Percentiles rank a stretch among this genome's conserved stretches.
Conservation (phyloP, 257 asterid genomes). For the Solanum rostratum region DNA sequence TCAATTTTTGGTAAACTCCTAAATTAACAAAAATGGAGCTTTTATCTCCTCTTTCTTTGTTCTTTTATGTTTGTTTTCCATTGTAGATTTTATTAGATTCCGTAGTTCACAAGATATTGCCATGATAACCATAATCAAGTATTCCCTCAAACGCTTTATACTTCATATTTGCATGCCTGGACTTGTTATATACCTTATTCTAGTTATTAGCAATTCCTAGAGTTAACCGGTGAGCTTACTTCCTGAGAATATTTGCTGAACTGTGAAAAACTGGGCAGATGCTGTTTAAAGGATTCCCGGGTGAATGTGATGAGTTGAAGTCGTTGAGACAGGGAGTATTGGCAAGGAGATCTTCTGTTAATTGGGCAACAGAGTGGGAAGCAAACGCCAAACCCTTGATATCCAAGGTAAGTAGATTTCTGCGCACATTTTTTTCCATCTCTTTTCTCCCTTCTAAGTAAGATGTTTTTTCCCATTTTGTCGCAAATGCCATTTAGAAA, state of each 20-base stretch:
- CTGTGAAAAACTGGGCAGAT: slow-evolving; percentile 26
- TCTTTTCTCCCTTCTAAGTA: neutral
- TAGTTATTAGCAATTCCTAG: neutral
- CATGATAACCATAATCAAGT: neutral
- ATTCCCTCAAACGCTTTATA: neutral
- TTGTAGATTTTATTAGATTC: neutral
- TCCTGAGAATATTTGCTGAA: neutral
- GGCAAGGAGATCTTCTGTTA: slow-evolving; percentile 52
- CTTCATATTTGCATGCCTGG: neutral
- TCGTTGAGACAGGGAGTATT: slow-evolving; percentile 54
- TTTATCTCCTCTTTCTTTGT: neutral
- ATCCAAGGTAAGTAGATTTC: slow-evolving; percentile 34
- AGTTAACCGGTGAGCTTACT: neutral
- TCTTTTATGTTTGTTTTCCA: neutral
- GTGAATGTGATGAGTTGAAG: slow-evolving; percentile 43
- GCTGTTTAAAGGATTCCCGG: slow-evolving; percentile 83
- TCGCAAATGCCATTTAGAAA: neutral
- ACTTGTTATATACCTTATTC: neutral
- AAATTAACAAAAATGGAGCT: neutral
- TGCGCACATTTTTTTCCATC: neutral
- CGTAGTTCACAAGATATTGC: neutral
- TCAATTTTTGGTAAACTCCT: slow-evolving; percentile 66
- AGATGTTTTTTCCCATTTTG: neutral
- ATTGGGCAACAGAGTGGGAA: slow-evolving; percentile 89
- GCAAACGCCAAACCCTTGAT: slow-evolving; percentile 67